Evolutionary conservation across 495 filamentous ascomycete genomes (phyloP).

Genomic region (Podospora comata): DNA sequence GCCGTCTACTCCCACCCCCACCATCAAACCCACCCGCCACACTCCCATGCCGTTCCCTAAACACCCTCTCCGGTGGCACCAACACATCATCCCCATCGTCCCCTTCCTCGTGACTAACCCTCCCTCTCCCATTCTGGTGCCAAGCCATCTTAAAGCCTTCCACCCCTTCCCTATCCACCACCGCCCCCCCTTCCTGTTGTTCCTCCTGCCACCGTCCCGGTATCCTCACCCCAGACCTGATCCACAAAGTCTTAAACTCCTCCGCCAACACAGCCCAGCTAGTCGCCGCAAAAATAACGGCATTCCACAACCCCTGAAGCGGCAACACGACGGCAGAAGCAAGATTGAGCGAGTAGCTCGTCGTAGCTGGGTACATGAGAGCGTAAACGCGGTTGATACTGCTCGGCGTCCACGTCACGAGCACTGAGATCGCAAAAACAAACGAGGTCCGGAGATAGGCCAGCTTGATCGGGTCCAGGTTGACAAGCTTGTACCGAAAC

Average conservation of each 20-base stretch:
- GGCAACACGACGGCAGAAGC: conserved; percentile 72
- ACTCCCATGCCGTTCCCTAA: conserved; percentile 8
- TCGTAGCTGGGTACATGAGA: conserved; percentile 53
- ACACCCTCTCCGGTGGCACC: background rate
- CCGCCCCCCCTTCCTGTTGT: background rate
- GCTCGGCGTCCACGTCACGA: conserved; percentile 82
- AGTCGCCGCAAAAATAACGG: conserved; percentile 71
- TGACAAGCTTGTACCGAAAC: conserved; percentile 33
- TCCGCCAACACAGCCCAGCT: conserved; percentile 38
- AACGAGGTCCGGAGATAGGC: conserved; percentile 78
- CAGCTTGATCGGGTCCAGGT: conserved; percentile 61
- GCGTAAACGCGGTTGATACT: conserved; percentile 73
- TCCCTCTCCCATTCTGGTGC: background rate
- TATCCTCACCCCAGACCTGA: background rate
- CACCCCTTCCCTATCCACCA: background rate
- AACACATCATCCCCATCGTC: too few species aligned
- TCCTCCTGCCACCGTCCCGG: background rate
- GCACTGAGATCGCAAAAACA: conserved; percentile 72
- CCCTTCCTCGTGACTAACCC: background rate
- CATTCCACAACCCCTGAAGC: conserved; percentile 82
- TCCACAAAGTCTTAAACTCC: conserved; percentile 22
- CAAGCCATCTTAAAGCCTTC: background rate
- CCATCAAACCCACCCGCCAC: background rate
- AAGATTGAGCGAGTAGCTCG: conserved; percentile 66
- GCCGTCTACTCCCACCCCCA: background rate